Base-by-base conservation (phyloP, 176 grass and related monocot genomes). In the Leersia perrieri region DNA sequence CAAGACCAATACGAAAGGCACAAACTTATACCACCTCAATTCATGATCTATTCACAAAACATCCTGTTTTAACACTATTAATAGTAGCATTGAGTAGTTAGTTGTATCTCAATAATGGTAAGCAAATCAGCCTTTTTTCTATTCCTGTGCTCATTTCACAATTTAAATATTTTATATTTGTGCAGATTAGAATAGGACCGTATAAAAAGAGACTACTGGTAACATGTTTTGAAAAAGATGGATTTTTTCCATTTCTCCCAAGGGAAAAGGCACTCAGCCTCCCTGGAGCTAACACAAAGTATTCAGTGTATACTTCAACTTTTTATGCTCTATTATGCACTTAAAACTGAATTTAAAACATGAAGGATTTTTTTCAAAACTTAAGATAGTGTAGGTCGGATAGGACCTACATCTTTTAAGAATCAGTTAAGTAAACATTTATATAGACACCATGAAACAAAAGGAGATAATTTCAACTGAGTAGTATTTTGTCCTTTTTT, bases 1-100 rank as follows among this genome's bases (percentile, higher is more conserved):
- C 26, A 80, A 30, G 73, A 39, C 1, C 44, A 74, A 32, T 75
- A 34, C 8, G 22, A 45, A 9, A 79, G 49, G 63, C 9, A 7
- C 22, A 80, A 80, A 32, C 34, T 35, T 62, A 60, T 70, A 80
- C 14, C 60, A 36, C 33, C 49, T 80, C 25, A 28, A 36, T 70
- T 70, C 34, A 70, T 23, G 23, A 68, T 70, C 65, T 33, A 70
- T 81, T 70, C 38, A 6, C 33, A 33, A 6, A 69, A 60, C 66
- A n/a, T 57, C 35, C 55, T 61, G 35, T 70, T 81, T 33, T 36
- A 81, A n/a, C 20, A 53, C 20, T 53, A 20, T 7, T 53, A 53
- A 53, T 69, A 45, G 31, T 53, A 57, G 73, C 30, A 57, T 51
- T 18, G 14, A 14, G 15, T 57, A 27, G 57, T 39, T 79, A 15